Percentiles rank a stretch among this genome's conserved stretches.
These are phyloP conservation scores for Thuja plicata DNA, from an alignment of 83 land plant genomes.

Conservation along the genomic window DNA sequence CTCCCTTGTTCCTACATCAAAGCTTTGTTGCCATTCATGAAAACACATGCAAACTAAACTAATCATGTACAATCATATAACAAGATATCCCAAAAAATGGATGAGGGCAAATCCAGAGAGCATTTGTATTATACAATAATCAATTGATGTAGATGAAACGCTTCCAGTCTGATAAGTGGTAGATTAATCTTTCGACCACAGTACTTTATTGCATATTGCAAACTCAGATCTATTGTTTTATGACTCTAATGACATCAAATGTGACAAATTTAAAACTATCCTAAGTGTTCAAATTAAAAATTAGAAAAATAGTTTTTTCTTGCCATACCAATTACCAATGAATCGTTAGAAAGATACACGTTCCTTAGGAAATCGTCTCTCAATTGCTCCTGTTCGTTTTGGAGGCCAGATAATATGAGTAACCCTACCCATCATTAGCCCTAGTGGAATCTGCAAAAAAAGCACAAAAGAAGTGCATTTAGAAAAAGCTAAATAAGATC, in stretches of 20 bases:
- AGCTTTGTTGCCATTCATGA: not conserved
- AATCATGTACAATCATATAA: not conserved
- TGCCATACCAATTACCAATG: not conserved
- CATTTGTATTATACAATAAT: not conserved
- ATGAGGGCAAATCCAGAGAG: not conserved
- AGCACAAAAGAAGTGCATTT: not conserved
- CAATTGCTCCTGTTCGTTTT: constrained; percentile 53
- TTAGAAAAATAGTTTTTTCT: not conserved
- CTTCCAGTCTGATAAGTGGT: not conserved
- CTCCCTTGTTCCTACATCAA: not conserved
- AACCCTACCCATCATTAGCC: constrained; percentile 68
- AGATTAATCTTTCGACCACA: not conserved
- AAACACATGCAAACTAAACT: not conserved
- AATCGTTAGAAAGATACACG: constrained; percentile 26
- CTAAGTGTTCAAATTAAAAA: not conserved
- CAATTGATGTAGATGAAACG: not conserved
- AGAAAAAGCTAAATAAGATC: not conserved
- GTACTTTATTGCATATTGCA: too few relatives aligned
- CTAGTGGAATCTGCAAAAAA: constrained; percentile 81
- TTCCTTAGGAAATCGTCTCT: constrained; percentile 40
- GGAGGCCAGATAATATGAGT: constrained; percentile 95
- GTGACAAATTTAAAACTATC: not conserved
- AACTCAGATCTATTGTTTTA: not conserved
- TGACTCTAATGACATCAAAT: not conserved
- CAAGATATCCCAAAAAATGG: not conserved